A percentile compares a stretch with the other conserved stretches of the same genome.
phyloP scores from a whole-genome alignment of 495 filamentous ascomycete species.

The Melanomma pulvis-pyrius region DNA sequence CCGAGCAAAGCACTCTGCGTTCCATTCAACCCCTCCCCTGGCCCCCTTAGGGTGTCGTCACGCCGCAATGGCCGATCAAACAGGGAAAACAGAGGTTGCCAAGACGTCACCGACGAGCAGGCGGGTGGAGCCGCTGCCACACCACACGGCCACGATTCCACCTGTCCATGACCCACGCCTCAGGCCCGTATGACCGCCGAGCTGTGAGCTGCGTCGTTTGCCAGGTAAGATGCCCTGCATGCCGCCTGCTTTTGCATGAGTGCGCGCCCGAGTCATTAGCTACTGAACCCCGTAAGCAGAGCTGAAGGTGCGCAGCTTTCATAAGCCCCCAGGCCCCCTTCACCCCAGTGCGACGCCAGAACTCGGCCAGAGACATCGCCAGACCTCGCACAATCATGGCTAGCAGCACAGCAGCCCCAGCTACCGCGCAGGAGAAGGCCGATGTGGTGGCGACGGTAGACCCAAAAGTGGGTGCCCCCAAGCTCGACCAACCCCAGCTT shows the following conservation, averaged over 20 bases:
- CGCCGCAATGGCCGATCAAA: constrained; percentile 18
- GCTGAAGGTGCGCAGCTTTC: background rate
- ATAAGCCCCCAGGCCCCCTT: background rate
- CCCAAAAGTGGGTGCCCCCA: constrained; percentile 25
- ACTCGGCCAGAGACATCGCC: background rate
- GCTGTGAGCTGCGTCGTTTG: constrained; percentile 2
- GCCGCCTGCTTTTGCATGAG: background rate
- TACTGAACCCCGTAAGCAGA: background rate
- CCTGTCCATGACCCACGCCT: background rate
- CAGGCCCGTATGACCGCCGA: constrained; percentile 1
- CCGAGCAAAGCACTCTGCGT: background rate
- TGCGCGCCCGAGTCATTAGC: background rate
- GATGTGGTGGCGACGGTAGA: constrained; percentile 5
- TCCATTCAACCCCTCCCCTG: background rate
- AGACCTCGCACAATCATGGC: background rate
- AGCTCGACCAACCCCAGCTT: constrained; percentile 34
- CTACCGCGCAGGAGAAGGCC: background rate
- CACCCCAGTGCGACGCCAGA: background rate
- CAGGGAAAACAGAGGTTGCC: constrained; percentile 4
- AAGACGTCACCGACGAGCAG: background rate
- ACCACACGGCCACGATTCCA: background rate
- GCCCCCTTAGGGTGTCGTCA: background rate
- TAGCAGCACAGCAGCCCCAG: background rate
- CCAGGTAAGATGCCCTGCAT: background rate
- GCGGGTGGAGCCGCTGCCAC: background rate